Evolutionary conservation across 2,329 filamentous ascomycete species (phyloP), one percentile per base, ranked within the genome.

Genomic region (Penicillium sp.): DNA sequence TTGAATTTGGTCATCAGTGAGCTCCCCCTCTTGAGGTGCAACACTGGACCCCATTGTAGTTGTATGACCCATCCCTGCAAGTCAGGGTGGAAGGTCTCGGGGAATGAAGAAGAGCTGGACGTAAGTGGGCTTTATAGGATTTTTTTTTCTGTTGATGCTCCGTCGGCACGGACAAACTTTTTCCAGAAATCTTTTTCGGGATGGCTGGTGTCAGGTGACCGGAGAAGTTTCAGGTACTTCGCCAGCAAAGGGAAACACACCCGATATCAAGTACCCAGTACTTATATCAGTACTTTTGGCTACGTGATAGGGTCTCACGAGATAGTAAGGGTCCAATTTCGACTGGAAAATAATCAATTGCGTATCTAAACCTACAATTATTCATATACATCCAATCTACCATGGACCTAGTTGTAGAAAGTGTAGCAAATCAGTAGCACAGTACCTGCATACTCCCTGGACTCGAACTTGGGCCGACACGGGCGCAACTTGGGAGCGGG

Each of bases 1-100:
- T 58, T 87, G 83, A 55, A 91, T 85, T 72, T 89, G 85, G 66
- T 86, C 84, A 73, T 90, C 87, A 40, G 84, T 86, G 64, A 90
- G 77, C 57, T 84, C 82, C 45, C 72, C 68, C 58, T 65, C 63
- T 37, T 65, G 59, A 63, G 64, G 60, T 56, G 65, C 64, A 60
- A 59, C 53, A 40, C 47, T 50, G 28, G 60, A 44, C 40, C 54
- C 51, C 13, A 64, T 59, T 57, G 49, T 58, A 42, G 59, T 59
- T 62, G 60, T 51, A 58, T 59, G 54, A 61, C 49, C 62, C 69
- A 72, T 70, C 53, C 65, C 66, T 68, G 58, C 53, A 53, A 58
- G n/a, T 61, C 50, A 57, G 57, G 62, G 40, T 40, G 37, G 59
- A 54, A 38, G 35, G 37, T 57, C 54, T 50, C 37, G 42, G 22